Evolutionary conservation across 1,284 basidiomycete species (phyloP).

Genomic region (Cutaneotrichosporon spelunceum): DNA sequence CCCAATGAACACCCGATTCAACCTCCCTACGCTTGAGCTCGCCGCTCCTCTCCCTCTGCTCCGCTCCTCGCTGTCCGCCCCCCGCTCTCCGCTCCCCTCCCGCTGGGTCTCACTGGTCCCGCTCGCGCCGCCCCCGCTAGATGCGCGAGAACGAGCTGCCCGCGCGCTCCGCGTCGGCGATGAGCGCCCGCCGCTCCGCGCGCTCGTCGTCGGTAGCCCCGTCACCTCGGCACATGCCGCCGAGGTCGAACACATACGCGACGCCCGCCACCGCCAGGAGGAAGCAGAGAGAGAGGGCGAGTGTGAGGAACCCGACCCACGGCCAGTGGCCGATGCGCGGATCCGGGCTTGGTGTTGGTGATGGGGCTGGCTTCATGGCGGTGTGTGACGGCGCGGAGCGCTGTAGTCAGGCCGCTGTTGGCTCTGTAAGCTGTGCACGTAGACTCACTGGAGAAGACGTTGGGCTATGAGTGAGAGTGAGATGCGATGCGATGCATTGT

Average conservation of each 20-base stretch:
- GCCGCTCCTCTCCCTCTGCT: too few species aligned
- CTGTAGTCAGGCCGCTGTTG: too few species aligned
- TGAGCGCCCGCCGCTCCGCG: not conserved
- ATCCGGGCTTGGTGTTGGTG: not conserved
- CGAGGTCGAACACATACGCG: not conserved
- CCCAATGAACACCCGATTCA: too few species aligned
- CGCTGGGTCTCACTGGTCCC: not conserved
- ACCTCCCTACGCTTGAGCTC: too few species aligned
- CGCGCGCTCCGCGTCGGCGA: not conserved
- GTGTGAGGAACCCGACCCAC: slow-evolving; percentile 1
- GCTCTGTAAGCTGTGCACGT: too few species aligned
- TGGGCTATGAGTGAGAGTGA: too few species aligned
- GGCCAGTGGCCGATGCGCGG: not conserved
- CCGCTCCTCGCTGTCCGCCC: too few species aligned
- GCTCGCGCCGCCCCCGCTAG: not conserved
- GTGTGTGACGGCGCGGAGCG: not conserved
- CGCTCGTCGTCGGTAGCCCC: not conserved
- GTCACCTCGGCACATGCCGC: not conserved
- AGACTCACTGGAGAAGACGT: too few species aligned
- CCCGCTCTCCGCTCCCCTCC: too few species aligned
- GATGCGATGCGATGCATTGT: too few species aligned
- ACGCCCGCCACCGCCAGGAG: not conserved
- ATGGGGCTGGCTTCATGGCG: not conserved
- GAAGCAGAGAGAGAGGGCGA: not conserved
- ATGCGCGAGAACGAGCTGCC: not conserved